Percentiles rank a stretch among this genome's conserved stretches.
phyloP scores from a whole-genome alignment of 768 basidiomycete genomes.

The Hypholoma fasciculare region DNA sequence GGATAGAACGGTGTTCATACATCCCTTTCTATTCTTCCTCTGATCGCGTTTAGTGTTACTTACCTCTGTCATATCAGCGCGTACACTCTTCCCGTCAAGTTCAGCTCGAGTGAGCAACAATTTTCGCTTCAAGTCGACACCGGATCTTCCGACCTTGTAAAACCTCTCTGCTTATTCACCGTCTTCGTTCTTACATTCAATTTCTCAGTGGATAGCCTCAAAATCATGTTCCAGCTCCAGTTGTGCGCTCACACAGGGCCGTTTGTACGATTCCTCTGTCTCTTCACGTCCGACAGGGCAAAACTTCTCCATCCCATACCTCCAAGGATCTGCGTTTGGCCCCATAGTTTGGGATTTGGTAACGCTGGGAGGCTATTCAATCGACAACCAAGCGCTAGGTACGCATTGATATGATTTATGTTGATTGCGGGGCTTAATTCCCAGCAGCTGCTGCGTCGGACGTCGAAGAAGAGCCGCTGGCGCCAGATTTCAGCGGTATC shows the following conservation, averaged over 20 bases:
- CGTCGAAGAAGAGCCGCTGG: constrained; percentile 59
- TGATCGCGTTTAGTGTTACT: neutral
- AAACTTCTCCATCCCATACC: constrained; percentile 55
- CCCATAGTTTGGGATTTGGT: constrained; percentile 73
- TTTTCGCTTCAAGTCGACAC: constrained; percentile 76
- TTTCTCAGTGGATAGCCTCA: constrained; percentile 72
- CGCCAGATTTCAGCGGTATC: constrained; percentile 59
- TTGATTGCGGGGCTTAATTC: no score
- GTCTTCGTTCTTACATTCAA: neutral
- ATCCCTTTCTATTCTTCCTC: no score
- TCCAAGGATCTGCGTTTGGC: constrained; percentile 58
- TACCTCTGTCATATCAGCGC: constrained; percentile 36
- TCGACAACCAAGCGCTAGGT: constrained; percentile 75
- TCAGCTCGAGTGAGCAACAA: constrained; percentile 50
- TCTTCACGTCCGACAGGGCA: constrained; percentile 41
- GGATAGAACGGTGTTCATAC: neutral
- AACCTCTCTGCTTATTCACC: constrained; percentile 19
- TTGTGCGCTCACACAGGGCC: constrained; percentile 47
- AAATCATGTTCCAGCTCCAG: constrained; percentile 56
- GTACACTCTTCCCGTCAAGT: constrained; percentile 60
- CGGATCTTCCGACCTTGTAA: constrained; percentile 78
- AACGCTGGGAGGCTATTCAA: constrained; percentile 59
- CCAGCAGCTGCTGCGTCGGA: constrained; percentile 55
- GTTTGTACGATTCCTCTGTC: constrained; percentile 54
- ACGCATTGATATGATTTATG: constrained; percentile 9